Evolutionary conservation across 1,284 basidiomycete genomes (phyloP), one percentile per base, ranked within the genome.

Genomic region (Pholiota adiposa): DNA sequence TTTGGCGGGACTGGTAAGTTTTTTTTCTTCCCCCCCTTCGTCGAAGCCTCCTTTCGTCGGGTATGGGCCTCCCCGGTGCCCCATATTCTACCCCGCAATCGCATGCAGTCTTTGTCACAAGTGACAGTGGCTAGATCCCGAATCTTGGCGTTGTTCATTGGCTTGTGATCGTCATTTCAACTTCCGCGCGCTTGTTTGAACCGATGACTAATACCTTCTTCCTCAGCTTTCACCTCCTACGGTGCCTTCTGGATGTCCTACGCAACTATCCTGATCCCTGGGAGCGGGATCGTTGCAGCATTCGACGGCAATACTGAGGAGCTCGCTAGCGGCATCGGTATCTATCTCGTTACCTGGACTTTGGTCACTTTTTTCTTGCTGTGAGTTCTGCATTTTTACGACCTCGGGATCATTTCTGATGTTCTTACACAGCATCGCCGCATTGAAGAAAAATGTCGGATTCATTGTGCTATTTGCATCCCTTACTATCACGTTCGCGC

Each of bases 231-330:
- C 68, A 67, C 70, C 1, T 75, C 73, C 9, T 79, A 77, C 58
- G 77, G 77, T 11, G 77, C 76, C 11, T 94, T 94, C 80, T 93
- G 92, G 92, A 77, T 93, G 76, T 89, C 90, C 2, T 93, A 85
- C 51, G 89, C 83, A 2, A 79, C 82, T 0, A 83, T 91, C 62
- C 73, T 86, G 66, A 79, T 90, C 62, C 91, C 90, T 34, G 79
- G 78, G 21, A 85, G 80, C 5, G 87, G 86, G 11, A 82, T 96
- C 59, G 31, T 72, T 14, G 72, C 77, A 0, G 80, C 87, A 0
- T 92, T 84, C 66, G 62, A 55, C 12, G 31, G 31, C 0, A 67
- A 71, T 9, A 56, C 67, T 0, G 65, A 66, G 0, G 83, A 91
- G 69, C 74, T 92, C 14, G 41, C 67, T 6, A 79, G 81, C 58